Conservation (phyloP, 768 basidiomycete species). For the Tulasnella sp. region DNA sequence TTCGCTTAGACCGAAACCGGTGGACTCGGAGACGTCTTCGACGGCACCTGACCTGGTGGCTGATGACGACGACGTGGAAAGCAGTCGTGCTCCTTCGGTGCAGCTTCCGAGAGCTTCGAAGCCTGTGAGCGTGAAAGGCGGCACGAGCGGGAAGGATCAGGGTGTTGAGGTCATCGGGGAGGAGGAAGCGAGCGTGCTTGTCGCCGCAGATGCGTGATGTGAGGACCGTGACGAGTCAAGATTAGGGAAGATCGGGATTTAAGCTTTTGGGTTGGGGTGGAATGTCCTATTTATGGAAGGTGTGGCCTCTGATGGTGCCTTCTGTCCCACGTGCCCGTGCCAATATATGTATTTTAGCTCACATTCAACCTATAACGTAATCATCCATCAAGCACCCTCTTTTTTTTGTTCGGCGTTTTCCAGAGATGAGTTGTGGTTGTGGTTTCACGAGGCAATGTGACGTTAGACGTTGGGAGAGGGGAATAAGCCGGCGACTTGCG, state of each 20-base stretch:
- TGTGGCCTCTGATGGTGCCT: not conserved
- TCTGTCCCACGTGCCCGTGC: not conserved
- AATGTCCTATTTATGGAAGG: not conserved
- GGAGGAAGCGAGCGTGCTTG: not conserved
- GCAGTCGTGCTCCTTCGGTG: conserved; percentile 5
- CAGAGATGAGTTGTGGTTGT: too few species aligned
- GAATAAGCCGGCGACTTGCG: not conserved
- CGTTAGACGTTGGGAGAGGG: not conserved
- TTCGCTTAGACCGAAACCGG: not conserved
- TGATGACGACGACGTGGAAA: conserved; percentile 9
- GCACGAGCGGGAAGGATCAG: not conserved
- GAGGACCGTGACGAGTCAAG: not conserved
- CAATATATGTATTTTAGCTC: not conserved
- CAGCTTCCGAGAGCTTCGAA: not conserved
- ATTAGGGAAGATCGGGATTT: not conserved
- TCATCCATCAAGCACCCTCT: not conserved
- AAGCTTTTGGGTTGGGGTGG: not conserved
- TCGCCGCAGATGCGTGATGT: not conserved
- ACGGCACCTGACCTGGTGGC: not conserved
- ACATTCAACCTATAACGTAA: not conserved
- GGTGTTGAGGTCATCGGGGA: not conserved
- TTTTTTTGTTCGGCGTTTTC: not conserved
- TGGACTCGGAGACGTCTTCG: not conserved
- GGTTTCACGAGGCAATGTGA: not conserved
- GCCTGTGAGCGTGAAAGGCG: not conserved